A percentile compares a stretch with the other conserved stretches of the same genome.
Conservation (phyloP, 2,329 filamentous ascomycete species). For the Aspergillus sp. region DNA sequence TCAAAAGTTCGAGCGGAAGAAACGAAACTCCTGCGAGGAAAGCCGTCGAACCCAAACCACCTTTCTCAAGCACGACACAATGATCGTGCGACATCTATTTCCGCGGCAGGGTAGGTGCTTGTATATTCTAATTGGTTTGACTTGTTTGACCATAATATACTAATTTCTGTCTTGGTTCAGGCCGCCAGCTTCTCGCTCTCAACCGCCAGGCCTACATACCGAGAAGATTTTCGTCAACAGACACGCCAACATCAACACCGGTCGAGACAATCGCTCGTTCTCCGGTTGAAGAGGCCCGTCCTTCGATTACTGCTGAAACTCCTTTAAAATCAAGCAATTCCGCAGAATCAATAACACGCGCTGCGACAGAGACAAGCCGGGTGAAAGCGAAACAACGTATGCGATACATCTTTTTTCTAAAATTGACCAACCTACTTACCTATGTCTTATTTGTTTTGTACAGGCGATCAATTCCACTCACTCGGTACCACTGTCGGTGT, state of each 20-base stretch:
- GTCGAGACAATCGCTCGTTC: constrained; percentile 24
- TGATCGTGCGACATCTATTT: constrained; percentile 43
- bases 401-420: constrained; percentile 2
- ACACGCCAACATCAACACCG: constrained; percentile 19
- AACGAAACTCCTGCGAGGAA: constrained; percentile 17
- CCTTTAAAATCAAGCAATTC: constrained; percentile 10
- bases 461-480: constrained; percentile 32
- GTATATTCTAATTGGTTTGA: neutral
- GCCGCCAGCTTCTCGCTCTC: constrained; percentile 38
- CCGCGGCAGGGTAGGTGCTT: constrained; percentile 40
- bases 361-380: constrained; percentile 15
- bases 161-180: constrained; percentile 22
- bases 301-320: constrained; percentile 11
- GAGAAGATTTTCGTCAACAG: constrained; percentile 35
- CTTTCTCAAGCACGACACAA: constrained; percentile 22
- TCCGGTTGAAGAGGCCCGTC: constrained; percentile 9
- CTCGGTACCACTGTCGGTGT: constrained; percentile 31
- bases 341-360: constrained; percentile 2
- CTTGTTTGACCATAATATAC: neutral
- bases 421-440: neutral
- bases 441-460: neutral
- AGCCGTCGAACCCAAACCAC: constrained; percentile 6
- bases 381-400: constrained; percentile 25
- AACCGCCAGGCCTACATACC: constrained; percentile 32
- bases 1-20: constrained; percentile 37